phyloP scores from a whole-genome alignment of 495 filamentous ascomycete species.

The Astrocystis sublimbata region DNA sequence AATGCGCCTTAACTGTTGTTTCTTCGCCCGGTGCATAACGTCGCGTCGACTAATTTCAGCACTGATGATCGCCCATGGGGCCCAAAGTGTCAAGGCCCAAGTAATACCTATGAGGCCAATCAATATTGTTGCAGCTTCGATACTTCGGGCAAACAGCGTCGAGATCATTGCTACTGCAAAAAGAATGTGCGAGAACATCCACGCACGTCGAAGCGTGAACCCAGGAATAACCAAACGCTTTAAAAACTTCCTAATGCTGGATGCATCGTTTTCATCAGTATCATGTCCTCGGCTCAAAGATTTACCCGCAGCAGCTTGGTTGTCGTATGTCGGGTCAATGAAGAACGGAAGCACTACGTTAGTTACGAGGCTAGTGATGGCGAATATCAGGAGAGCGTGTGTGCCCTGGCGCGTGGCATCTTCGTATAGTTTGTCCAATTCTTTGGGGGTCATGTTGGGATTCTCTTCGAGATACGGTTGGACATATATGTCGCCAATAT shows the following conservation, averaged over 20 bases:
- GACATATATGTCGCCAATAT: conserved; percentile 85
- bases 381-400: conserved; percentile 83
- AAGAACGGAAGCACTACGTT: conserved; percentile 83
- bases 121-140: conserved; percentile 66
- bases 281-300: conserved; percentile 3
- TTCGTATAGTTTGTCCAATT: conserved; percentile 79
- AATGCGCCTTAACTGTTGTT: conserved; percentile 36
- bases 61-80: conserved; percentile 87
- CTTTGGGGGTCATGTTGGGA: conserved; percentile 69
- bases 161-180: conserved; percentile 77
- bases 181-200: conserved; percentile 77
- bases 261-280: conserved; percentile 31
- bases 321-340: conserved; percentile 71
- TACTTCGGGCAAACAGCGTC: conserved; percentile 72
- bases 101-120: conserved; percentile 79
- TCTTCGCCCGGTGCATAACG: conserved; percentile 60
- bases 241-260: conserved; percentile 45
- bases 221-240: conserved; percentile 68
- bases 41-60: conserved; percentile 82
- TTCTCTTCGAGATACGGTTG: conserved; percentile 75
- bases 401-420: conserved; percentile 78
- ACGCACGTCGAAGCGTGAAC: conserved; percentile 81
- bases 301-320: conserved; percentile 31
- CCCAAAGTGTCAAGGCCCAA: conserved; percentile 90
- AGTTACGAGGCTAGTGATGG: conserved; percentile 73